Evolutionary conservation across 148 eudicot species (phyloP), one percentile per base, ranked within the genome.

Genomic region (Pouteria glomerata): DNA sequence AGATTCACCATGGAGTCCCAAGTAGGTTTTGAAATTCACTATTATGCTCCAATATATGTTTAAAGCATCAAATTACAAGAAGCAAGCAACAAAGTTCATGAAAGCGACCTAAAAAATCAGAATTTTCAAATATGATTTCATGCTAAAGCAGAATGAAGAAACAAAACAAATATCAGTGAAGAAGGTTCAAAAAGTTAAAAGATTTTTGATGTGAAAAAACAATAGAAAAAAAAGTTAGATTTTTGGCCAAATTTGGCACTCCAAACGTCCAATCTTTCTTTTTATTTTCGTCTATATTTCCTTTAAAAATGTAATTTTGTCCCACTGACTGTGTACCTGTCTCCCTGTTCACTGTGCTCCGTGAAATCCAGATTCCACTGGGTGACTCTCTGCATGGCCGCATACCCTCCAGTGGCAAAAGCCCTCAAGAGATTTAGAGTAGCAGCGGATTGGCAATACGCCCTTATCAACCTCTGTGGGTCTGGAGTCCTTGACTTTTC

Each of bases 381-480:
- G 39, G 84, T 90, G 48, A 93, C 85, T 77, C 98, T 86, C 73
- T 88, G 96, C 96, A 90, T 90, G 19, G 96, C 88, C 50, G 98
- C 98, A 76, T 90, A 92, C 34, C 98, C 98, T 45, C 98, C 98
- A 15, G 96, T 93, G 1, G 98, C 96, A 56, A 93, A 90, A 34
- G 98, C 91, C 84, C 98, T 90, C 84, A 93, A 78, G 26, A 93
- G 89, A 76, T 93, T 93, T 74, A 93, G 71, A 50, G 98, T 92
- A 18, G 98, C 90, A 12, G 96, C 96, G 11, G 98, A 86, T 56
- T 92, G 98, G 52, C 89, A 86, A 74, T 93, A 93, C 27, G 98
- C 98, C 81, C 98, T 90, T 77, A 88, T 93, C 90, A 93, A 30
- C 77, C 98, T 90, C 73, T 93, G 85, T 19, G 98, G 98, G 63